A percentile compares a stretch with the other conserved stretches of the same genome.
These are phyloP conservation scores for Curvularia sp. DNA, from an alignment of 2,329 filamentous ascomycete species.

Conservation along the genomic window DNA sequence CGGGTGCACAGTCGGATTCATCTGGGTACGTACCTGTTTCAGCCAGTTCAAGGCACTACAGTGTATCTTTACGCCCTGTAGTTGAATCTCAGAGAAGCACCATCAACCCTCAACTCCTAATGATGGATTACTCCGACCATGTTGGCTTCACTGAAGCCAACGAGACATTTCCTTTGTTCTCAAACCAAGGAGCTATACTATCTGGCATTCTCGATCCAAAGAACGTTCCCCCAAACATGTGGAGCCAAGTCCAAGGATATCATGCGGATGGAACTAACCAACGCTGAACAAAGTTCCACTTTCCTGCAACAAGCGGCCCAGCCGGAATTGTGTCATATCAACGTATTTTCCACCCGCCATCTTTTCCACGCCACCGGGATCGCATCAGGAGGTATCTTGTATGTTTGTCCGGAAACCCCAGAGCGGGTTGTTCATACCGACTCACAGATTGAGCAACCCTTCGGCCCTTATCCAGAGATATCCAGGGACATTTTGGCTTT, in stretches of 20 bases:
- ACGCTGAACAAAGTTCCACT: neutral
- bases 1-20: neutral
- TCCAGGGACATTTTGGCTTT: neutral
- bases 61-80: neutral
- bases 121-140: neutral
- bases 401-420: too few relatives aligned
- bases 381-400: neutral
- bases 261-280: neutral
- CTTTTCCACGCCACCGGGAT: too few relatives aligned
- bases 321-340: neutral
- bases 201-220: neutral
- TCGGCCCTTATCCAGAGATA: neutral
- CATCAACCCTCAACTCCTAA: neutral
- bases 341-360: too few relatives aligned
- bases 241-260: neutral
- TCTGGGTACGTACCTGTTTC: constrained; percentile 14
- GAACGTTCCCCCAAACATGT: neutral
- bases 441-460: neutral
- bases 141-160: neutral
- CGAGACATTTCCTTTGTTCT: neutral
- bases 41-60: neutral
- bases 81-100: neutral
- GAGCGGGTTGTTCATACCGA: neutral
- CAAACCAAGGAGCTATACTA: neutral
- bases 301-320: neutral